phyloP scores from a whole-genome alignment of 2,329 filamentous ascomycete genomes.

The Scolecobasidium constrictum region DNA sequence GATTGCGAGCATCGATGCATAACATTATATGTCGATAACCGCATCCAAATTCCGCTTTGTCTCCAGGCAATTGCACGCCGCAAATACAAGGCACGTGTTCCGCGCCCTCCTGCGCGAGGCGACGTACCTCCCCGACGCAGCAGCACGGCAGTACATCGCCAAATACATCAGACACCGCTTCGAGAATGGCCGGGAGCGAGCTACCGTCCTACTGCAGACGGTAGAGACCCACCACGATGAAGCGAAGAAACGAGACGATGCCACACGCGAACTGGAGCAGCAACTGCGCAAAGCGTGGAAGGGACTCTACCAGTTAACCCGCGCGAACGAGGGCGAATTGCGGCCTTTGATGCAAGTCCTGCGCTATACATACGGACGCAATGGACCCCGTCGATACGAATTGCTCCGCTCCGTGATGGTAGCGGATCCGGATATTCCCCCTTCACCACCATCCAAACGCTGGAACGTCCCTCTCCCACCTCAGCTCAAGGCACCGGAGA shows the following conservation, averaged over 20 bases:
- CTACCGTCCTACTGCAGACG: background rate
- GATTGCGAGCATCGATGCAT: too few relatives aligned
- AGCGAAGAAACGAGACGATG: background rate
- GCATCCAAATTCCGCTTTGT: background rate
- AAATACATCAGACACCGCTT: slow-evolving; percentile 38
- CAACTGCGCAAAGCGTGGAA: slow-evolving; percentile 28
- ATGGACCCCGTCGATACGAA: slow-evolving; percentile 39
- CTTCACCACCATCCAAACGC: background rate
- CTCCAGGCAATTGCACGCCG: background rate
- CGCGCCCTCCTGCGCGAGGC: slow-evolving; percentile 48
- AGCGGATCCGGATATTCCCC: slow-evolving; percentile 13
- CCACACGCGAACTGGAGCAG: slow-evolving; percentile 14
- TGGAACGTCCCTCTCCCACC: slow-evolving; percentile 9
- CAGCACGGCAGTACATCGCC: slow-evolving; percentile 39
- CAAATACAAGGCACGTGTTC: slow-evolving; percentile 33
- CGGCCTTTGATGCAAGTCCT: slow-evolving; percentile 41
- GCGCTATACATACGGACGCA: slow-evolving; percentile 45
- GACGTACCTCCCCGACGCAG: slow-evolving; percentile 49
- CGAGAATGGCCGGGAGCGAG: slow-evolving; percentile 25
- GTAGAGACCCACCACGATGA: background rate
- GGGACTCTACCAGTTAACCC: slow-evolving; percentile 32
- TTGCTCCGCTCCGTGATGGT: slow-evolving; percentile 29
- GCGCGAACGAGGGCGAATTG: slow-evolving; percentile 46
- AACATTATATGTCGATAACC: background rate
- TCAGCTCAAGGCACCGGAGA: slow-evolving; percentile 11